Conservation (phyloP, 1,139 yeast genomes). For the Zygosaccharomyces pseudobailii region DNA sequence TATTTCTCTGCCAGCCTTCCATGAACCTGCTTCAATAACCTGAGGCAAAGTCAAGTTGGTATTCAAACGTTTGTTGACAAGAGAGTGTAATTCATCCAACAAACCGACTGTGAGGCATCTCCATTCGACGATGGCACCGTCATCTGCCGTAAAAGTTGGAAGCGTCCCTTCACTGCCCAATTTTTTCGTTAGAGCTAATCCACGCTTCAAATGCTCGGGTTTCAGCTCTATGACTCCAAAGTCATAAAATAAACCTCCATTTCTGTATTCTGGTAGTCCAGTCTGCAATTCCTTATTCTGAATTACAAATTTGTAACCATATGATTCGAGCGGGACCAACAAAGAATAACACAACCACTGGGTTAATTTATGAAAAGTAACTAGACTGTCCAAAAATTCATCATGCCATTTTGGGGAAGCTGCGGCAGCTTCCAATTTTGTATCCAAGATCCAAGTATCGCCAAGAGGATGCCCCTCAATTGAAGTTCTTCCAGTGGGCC, state of each 20-base stretch:
- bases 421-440: slow-evolving; percentile 31
- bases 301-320: slow-evolving; percentile 40
- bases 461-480: slow-evolving; percentile 48
- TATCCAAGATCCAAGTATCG: slow-evolving; percentile 51
- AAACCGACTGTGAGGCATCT: slow-evolving; percentile 53
- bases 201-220: slow-evolving; percentile 35
- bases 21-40: slow-evolving; percentile 58
- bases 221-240: slow-evolving; percentile 46
- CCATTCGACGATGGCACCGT: slow-evolving; percentile 62
- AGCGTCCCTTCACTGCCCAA: slow-evolving; percentile 31
- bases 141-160: slow-evolving; percentile 49
- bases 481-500: slow-evolving; percentile 55
- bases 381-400: slow-evolving; percentile 36
- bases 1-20: slow-evolving; percentile 58
- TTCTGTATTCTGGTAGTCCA: slow-evolving; percentile 60
- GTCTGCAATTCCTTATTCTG: slow-evolving; percentile 44
- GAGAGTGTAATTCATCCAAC: slow-evolving; percentile 45
- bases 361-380: slow-evolving; percentile 57
- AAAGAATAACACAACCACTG: slow-evolving; percentile 61
- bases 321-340: slow-evolving; percentile 45
- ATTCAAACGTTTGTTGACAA: slow-evolving; percentile 42
- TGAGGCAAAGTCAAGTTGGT: slow-evolving; percentile 46
- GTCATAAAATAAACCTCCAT: slow-evolving; percentile 57
- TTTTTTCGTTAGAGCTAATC: slow-evolving; percentile 34
- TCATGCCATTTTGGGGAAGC: slow-evolving; percentile 15